These are phyloP conservation scores for Cryptosporidium canis DNA, from an alignment of 169 alveolate species.

Conservation along the genomic window DNA sequence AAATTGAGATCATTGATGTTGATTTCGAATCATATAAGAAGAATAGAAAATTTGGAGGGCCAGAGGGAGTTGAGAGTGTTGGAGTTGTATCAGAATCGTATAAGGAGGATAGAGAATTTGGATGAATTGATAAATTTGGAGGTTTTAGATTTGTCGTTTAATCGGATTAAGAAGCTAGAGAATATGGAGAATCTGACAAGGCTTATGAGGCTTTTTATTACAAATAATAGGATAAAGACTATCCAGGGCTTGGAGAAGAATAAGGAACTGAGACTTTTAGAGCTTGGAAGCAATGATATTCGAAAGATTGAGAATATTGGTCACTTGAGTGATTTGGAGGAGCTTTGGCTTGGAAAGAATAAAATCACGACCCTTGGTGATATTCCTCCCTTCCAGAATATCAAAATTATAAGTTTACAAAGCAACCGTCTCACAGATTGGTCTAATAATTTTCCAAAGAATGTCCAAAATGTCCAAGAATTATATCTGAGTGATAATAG, in stretches of 20 bases:
- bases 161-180: conserved; percentile 75
- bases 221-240: conserved; percentile 80
- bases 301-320: conserved; percentile 82
- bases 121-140: conserved; percentile 78
- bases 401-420: conserved; percentile 82
- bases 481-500: conserved; percentile 83
- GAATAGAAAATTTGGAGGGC: conserved; percentile 81
- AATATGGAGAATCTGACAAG: conserved; percentile 65
- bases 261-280: conserved; percentile 81
- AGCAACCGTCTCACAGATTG: conserved; percentile 82
- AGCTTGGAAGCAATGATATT: conserved; percentile 87
- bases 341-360: conserved; percentile 90
- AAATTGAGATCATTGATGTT: conserved; percentile 58
- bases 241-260: conserved; percentile 80
- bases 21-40: conserved; percentile 83
- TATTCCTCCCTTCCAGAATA: conserved; percentile 76
- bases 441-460: conserved; percentile 74
- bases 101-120: conserved; percentile 80
- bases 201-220: conserved; percentile 80
- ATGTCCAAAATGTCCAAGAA: conserved; percentile 76
- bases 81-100: conserved; percentile 85
- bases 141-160: conserved; percentile 76
- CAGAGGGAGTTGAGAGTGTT: conserved; percentile 77
- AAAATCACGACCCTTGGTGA: conserved; percentile 81
- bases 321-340: conserved; percentile 77